Conservation (phyloP, 352 stramenopile species). For the Blastocystis sp. region DNA sequence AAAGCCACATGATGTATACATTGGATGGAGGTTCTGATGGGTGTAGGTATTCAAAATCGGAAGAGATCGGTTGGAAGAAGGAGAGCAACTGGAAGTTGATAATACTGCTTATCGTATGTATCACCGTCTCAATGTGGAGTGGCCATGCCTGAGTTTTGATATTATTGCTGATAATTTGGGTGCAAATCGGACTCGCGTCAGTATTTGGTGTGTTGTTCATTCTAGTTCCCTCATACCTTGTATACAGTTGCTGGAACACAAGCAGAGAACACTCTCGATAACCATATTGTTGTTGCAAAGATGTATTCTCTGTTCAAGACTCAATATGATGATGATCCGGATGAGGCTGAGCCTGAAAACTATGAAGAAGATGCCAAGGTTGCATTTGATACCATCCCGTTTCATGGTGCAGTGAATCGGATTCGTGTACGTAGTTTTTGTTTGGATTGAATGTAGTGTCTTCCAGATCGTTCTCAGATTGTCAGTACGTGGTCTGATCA, state of each 20-base stretch:
- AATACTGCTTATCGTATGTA: constrained; percentile 97
- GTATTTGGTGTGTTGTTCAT: background rate
- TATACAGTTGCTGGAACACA: constrained; percentile 91
- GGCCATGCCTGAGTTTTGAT: constrained; percentile 92
- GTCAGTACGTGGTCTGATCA: constrained; percentile 90
- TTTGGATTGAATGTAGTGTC: constrained; percentile 7
- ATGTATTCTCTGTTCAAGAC: constrained; percentile 90
- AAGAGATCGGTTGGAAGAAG: constrained; percentile 78
- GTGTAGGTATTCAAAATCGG: constrained; percentile 84
- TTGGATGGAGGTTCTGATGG: constrained; percentile 54
- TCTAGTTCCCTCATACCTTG: constrained; percentile 85
- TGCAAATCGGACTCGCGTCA: constrained; percentile 73
- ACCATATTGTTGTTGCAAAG: constrained; percentile 94
- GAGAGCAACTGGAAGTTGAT: constrained; percentile 94
- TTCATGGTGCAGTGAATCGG: constrained; percentile 88
- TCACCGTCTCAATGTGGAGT: constrained; percentile 91
- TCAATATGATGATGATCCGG: constrained; percentile 71
- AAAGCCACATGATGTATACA: constrained; percentile 28
- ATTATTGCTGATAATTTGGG: constrained; percentile 88
- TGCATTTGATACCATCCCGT: constrained; percentile 84
- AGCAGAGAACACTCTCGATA: constrained; percentile 80
- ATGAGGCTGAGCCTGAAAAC: constrained; percentile 76
- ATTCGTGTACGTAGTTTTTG: constrained; percentile 69
- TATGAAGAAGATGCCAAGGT: constrained; percentile 84
- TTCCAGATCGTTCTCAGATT: constrained; percentile 75